phyloP scores from a whole-genome alignment of 1,284 basidiomycete genomes.

The Cronartium ribicola region DNA sequence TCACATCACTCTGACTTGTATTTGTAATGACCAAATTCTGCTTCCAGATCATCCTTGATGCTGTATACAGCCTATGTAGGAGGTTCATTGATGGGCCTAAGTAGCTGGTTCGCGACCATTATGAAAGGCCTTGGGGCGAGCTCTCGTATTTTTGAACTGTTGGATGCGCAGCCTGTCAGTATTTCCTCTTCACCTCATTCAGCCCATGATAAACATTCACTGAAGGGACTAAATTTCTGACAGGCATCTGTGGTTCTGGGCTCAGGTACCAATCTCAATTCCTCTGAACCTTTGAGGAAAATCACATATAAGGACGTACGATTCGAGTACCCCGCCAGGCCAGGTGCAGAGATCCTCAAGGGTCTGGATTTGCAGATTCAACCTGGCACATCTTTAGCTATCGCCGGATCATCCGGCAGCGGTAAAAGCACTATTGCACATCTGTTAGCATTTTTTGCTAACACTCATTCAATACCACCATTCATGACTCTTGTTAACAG shows the following conservation, averaged over 20 bases:
- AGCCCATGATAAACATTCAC: slow-evolving; percentile 43
- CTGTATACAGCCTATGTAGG: slow-evolving; percentile 91
- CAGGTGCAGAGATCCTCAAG: slow-evolving; percentile 70
- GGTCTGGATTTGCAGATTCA: slow-evolving; percentile 71
- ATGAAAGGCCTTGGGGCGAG: slow-evolving; percentile 83
- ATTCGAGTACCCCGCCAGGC: slow-evolving; percentile 82
- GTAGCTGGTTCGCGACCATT: slow-evolving; percentile 54
- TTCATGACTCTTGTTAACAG: slow-evolving; percentile 46
- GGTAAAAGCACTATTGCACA: slow-evolving; percentile 51
- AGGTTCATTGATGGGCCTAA: slow-evolving; percentile 55
- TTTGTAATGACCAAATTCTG: background rate
- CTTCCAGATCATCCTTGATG: slow-evolving; percentile 62
- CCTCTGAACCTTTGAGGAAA: slow-evolving; percentile 57
- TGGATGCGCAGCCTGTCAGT: slow-evolving; percentile 60
- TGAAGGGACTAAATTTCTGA: slow-evolving; percentile 54
- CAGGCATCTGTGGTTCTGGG: slow-evolving; percentile 61
- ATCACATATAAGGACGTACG: slow-evolving; percentile 71
- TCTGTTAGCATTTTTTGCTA: slow-evolving; percentile 59
- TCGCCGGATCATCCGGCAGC: slow-evolving; percentile 57
- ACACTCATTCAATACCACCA: slow-evolving; percentile 44
- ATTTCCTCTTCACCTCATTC: slow-evolving; percentile 31
- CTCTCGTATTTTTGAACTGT: slow-evolving; percentile 82
- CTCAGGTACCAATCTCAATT: slow-evolving; percentile 50
- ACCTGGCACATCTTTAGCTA: slow-evolving; percentile 79
- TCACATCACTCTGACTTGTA: background rate